phyloP scores from a whole-genome alignment of 192 early-diverging fungal species.

The Coemansia asiatica region DNA sequence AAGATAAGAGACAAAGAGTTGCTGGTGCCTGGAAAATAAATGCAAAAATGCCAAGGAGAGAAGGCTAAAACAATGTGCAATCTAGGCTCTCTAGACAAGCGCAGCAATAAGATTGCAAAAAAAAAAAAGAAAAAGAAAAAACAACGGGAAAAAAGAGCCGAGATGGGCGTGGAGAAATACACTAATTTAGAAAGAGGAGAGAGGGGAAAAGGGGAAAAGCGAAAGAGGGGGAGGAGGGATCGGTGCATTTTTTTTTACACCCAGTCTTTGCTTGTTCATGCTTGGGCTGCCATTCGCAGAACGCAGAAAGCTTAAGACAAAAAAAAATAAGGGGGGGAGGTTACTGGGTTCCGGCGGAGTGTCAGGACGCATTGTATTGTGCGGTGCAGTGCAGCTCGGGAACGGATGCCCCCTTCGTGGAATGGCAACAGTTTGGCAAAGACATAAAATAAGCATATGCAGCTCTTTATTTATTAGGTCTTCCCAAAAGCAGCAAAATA shows the following conservation, averaged over 20 bases:
- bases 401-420: too few species aligned
- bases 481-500: too few species aligned
- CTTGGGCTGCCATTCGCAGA: too few species aligned
- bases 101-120: background rate
- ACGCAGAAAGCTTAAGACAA: background rate
- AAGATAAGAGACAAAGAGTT: too few species aligned
- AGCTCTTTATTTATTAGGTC: too few species aligned
- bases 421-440: too few species aligned
- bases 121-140: background rate
- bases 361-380: too few species aligned
- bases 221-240: background rate
- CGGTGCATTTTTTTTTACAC: background rate
- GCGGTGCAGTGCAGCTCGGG: too few species aligned
- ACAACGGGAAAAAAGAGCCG: background rate
- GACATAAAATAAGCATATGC: too few species aligned
- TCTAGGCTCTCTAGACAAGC: background rate
- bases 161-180: constrained; percentile 5
- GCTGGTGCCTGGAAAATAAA: too few species aligned
- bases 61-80: background rate
- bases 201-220: background rate
- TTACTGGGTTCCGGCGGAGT: too few species aligned
- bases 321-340: too few species aligned
- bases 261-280: background rate
- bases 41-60: background rate
- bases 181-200: background rate